phyloP scores from a whole-genome alignment of 1,139 yeast genomes.

The Kluyveromyces marxianus region DNA sequence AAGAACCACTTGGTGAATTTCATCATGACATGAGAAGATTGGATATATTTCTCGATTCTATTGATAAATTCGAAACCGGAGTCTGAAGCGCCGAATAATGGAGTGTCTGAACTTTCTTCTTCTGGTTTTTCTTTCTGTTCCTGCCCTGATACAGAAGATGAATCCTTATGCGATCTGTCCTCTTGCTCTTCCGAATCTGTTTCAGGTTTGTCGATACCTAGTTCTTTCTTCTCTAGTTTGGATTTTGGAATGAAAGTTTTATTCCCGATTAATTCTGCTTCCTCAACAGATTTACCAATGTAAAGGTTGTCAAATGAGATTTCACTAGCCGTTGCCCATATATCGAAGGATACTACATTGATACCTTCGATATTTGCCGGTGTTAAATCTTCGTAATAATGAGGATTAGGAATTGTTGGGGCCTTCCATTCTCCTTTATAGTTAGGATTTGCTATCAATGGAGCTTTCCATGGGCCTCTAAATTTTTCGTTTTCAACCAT shows the following conservation, averaged over 20 bases:
- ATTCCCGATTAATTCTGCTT: slow-evolving; percentile 81
- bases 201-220: slow-evolving; percentile 17
- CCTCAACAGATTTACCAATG: slow-evolving; percentile 71
- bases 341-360: slow-evolving; percentile 81
- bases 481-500: slow-evolving; percentile 58
- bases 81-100: background rate
- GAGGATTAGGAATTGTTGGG: slow-evolving; percentile 57
- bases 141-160: no score
- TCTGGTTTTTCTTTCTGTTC: background rate
- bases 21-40: background rate
- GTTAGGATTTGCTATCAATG: slow-evolving; percentile 60
- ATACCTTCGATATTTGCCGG: slow-evolving; percentile 58
- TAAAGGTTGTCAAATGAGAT: slow-evolving; percentile 77
- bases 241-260: slow-evolving; percentile 59
- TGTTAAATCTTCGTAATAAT: slow-evolving; percentile 47
- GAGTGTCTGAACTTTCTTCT: background rate
- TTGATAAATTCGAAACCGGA: background rate
- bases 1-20: slow-evolving; percentile 4
- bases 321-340: slow-evolving; percentile 79
- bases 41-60: background rate
- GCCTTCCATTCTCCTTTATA: slow-evolving; percentile 81
- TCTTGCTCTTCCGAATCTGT: background rate
- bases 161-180: no score
- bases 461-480: slow-evolving; percentile 73
- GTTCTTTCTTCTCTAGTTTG: slow-evolving; percentile 40